phyloP scores from a whole-genome alignment of 306 rosid species.

The Acacia confusa region DNA sequence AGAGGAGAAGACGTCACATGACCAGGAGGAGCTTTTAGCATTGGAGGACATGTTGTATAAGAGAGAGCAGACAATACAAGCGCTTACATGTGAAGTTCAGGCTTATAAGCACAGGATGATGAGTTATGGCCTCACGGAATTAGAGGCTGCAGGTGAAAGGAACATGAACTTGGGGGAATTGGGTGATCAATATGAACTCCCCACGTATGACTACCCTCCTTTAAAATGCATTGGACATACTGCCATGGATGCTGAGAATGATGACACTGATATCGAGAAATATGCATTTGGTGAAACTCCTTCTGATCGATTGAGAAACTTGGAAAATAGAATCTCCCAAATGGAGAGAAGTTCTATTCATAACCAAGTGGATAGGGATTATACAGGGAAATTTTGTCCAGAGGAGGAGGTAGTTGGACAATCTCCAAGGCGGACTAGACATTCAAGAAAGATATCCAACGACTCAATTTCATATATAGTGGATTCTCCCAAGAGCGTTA shows the following conservation, averaged over 20 bases:
- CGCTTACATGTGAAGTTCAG: conserved; percentile 79
- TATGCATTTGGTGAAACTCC: conserved; percentile 92
- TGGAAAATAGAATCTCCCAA: conserved; percentile 75
- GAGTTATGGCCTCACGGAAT: conserved; percentile 80
- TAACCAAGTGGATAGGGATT: conserved; percentile 63
- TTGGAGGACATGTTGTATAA: conserved; percentile 83
- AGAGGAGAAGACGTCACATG: conserved; percentile 81
- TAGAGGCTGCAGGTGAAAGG: conserved; percentile 46
- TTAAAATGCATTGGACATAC: conserved; percentile 64
- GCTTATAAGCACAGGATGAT: conserved; percentile 90
- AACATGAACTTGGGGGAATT: conserved; percentile 27
- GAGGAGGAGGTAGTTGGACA: conserved; percentile 87
- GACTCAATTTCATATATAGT: conserved; percentile 51
- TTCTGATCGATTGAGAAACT: conserved; percentile 56
- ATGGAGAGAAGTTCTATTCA: conserved; percentile 75
- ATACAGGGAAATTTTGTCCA: conserved; percentile 43
- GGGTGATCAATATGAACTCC: conserved; percentile 56
- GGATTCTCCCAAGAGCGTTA: conserved; percentile 72
- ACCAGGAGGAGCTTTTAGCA: conserved; percentile 72
- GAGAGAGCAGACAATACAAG: conserved; percentile 73
- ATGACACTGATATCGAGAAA: conserved; percentile 71
- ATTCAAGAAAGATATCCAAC: conserved; percentile 46
- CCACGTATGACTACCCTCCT: conserved; percentile 77
- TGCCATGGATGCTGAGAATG: conserved; percentile 47
- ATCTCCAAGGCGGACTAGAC: conserved; percentile 57